phyloP scores from a whole-genome alignment of 2,329 filamentous ascomycete genomes.

The Bipolaris sorokiniana region DNA sequence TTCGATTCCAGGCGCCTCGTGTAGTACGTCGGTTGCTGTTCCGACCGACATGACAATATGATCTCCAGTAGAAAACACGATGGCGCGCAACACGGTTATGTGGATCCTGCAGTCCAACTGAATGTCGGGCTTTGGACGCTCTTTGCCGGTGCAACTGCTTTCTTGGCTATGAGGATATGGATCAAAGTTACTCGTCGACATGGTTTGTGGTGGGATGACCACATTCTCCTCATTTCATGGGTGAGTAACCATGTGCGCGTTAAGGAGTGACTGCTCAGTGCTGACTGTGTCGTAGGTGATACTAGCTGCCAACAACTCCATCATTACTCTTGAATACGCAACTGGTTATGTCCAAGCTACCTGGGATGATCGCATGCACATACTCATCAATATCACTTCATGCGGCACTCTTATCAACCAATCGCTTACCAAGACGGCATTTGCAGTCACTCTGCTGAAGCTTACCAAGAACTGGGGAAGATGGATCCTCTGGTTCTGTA shows the following conservation, averaged over 20 bases:
- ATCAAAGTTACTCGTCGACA: conserved; percentile 48
- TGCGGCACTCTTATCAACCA: conserved; percentile 50
- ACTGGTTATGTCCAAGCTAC: conserved; percentile 56
- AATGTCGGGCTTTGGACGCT: conserved; percentile 50
- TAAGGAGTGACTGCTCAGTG: background rate
- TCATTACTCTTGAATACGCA: conserved; percentile 57
- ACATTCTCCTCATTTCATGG: conserved; percentile 48
- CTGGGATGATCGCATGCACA: conserved; percentile 62
- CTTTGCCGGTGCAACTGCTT: conserved; percentile 46
- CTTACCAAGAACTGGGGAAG: conserved; percentile 55
- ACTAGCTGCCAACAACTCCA: conserved; percentile 53
- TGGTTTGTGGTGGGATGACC: conserved; percentile 51
- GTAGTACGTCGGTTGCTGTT: conserved; percentile 16
- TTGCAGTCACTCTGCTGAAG: conserved; percentile 50
- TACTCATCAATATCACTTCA: conserved; percentile 56
- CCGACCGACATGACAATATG: conserved; percentile 30
- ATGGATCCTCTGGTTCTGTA: conserved; percentile 58
- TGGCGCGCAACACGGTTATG: conserved; percentile 30
- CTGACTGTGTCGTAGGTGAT: conserved; percentile 44
- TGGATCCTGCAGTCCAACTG: conserved; percentile 46
- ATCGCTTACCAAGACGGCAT: conserved; percentile 48
- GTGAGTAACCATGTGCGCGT: conserved; percentile 27
- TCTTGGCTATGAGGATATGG: conserved; percentile 47
- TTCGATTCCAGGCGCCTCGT: conserved; percentile 11
- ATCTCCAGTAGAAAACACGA: conserved; percentile 32